A percentile compares a stretch with the other conserved stretches of the same genome.
phyloP scores from a whole-genome alignment of 352 stramenopile species.

The Globisporangium megalacanthum region DNA sequence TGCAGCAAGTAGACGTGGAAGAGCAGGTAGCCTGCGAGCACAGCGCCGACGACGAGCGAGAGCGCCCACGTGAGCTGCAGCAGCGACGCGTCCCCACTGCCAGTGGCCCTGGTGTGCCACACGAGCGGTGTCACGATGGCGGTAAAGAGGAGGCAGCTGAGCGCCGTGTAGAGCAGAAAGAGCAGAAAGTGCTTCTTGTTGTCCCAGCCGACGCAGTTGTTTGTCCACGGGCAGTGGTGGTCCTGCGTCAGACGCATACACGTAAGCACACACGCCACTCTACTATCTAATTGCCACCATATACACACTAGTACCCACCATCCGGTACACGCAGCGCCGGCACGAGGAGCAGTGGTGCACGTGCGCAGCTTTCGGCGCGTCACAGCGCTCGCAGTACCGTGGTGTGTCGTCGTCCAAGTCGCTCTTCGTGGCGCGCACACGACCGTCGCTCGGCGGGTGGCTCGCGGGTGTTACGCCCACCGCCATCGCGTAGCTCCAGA shows the following conservation, averaged over 20 bases:
- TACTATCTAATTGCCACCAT: background rate
- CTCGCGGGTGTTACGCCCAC: constrained; percentile 24
- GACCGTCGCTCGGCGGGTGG: constrained; percentile 12
- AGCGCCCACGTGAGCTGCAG: constrained; percentile 48
- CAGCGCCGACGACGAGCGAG: constrained; percentile 39
- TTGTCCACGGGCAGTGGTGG: constrained; percentile 82
- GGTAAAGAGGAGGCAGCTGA: constrained; percentile 59
- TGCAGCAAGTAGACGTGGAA: constrained; percentile 76
- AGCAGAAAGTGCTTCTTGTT: constrained; percentile 86
- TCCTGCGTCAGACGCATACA: constrained; percentile 22
- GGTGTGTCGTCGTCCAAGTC: constrained; percentile 14
- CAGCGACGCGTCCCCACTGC: constrained; percentile 13
- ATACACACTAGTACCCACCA: constrained; percentile 25
- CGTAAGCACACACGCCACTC: background rate
- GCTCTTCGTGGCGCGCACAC: constrained; percentile 3
- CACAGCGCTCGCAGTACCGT: constrained; percentile 78
- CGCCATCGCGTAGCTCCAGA: constrained; percentile 70
- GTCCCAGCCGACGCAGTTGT: constrained; percentile 78
- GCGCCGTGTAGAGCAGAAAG: constrained; percentile 69
- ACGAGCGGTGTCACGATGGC: constrained; percentile 28
- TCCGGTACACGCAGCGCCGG: constrained; percentile 66
- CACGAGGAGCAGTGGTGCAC: constrained; percentile 83
- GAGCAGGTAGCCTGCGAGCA: constrained; percentile 61
- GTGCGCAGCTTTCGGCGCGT: constrained; percentile 41
- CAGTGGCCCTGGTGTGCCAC: constrained; percentile 7